Evolutionary conservation across 2,329 filamentous ascomycete species (phyloP), one percentile per base, ranked within the genome.

Genomic region (Xylariaceae sp.): DNA sequence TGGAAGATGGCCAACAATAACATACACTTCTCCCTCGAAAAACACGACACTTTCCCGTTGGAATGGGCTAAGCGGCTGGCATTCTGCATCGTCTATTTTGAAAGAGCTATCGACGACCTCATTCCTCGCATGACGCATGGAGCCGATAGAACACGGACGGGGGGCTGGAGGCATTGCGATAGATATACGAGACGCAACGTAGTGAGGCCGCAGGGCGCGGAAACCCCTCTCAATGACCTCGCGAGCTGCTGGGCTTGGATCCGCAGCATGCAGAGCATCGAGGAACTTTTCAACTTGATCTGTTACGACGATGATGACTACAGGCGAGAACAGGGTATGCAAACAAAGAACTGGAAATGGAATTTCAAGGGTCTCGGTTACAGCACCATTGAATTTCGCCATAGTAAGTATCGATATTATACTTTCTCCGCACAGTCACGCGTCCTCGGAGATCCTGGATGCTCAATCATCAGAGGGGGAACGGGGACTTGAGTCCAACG

Each of bases 311-410:
- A 48, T 13, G 37, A 50, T 10, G 1, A 1, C 3, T n/a, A n/a
- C n/a, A n/a, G 42, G 12, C 26, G 47, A 9, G 43, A 37, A 13
- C 8, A 4, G 12, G 2, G 26, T 18, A 19, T 12, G 2, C 2
- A 9, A 19, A 15, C 3, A 9, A 6, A 58, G 49, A 32, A 44
- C 29, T 59, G 26, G 29, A 57, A 57, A 41, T 59, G 46, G 57
- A 57, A 52, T 32, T 52, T 57, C 36, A 42, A 41, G 36, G 57
- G 57, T 2, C 43, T 57, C 19, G 12, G 37, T 9, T 49, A 43
- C 9, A 34, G 5, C 3, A 57, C 57, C 15, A 57, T 59, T 18
- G 54, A 59, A 18, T 55, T 59, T 22, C 54, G 57, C 13, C 57
- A 59, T 4, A 52, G 54, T 56, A 41, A 53, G 49, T 55, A 19